Conservation (phyloP, 139 green algal species). For the Spirogloea muscicola region DNA sequence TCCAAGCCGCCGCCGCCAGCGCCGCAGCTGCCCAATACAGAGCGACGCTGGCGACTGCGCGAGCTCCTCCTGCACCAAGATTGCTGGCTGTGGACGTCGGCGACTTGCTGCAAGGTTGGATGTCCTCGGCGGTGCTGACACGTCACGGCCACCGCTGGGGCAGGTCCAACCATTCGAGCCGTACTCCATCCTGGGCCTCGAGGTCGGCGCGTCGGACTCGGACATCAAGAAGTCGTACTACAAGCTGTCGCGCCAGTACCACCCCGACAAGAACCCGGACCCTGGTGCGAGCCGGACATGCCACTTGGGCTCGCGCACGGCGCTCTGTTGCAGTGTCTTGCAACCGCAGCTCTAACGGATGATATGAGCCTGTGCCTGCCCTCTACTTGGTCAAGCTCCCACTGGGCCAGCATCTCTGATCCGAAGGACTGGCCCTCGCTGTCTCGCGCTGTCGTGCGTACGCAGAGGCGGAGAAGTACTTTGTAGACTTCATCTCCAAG, state of each 20-base stretch:
- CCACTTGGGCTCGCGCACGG: background rate
- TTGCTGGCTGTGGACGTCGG: too few relatives aligned
- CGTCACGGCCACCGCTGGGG: too few relatives aligned
- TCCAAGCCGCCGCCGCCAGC: too few relatives aligned
- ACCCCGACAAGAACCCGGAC: slow-evolving; percentile 60
- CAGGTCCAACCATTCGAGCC: slow-evolving; percentile 44
- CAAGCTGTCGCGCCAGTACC: slow-evolving; percentile 47
- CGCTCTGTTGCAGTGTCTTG: background rate
- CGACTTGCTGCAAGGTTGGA: too few relatives aligned
- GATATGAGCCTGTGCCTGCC: background rate
- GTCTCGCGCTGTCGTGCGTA: background rate
- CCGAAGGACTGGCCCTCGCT: background rate
- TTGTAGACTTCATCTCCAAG: slow-evolving; percentile 54
- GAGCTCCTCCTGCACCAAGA: too few relatives aligned
- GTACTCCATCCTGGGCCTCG: slow-evolving; percentile 41
- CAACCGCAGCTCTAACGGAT: background rate
- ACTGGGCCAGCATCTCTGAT: background rate
- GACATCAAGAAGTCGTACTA: slow-evolving; percentile 48
- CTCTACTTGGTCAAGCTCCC: background rate
- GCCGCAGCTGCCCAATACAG: too few relatives aligned
- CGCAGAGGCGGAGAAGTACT: slow-evolving; percentile 50
- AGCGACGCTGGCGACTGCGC: too few relatives aligned
- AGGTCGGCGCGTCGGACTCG: slow-evolving; percentile 13
- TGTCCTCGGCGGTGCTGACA: too few relatives aligned
- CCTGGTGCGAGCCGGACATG: slow-evolving; percentile 25